Evolutionary conservation across 1,284 basidiomycete genomes (phyloP).

Genomic region (Marasmius tenuissimus): DNA sequence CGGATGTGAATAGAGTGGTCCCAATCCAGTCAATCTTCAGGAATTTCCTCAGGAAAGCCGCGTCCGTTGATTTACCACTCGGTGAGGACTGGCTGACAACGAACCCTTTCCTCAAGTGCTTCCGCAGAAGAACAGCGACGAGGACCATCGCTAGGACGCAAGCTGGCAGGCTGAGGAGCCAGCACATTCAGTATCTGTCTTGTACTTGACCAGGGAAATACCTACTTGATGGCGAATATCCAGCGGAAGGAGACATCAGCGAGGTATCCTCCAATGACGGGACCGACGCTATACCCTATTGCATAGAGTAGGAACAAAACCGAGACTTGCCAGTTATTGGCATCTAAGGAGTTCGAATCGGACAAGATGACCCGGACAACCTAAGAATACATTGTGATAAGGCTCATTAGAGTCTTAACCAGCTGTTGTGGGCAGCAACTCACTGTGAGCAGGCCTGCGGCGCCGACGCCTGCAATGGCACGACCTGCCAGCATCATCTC

Average conservation of each 20-base stretch:
- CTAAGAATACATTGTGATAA: too few relatives aligned
- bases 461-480: conserved; percentile 47
- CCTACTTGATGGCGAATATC: conserved; percentile 57
- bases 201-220: not conserved
- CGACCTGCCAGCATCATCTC: conserved; percentile 43
- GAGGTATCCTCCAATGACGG: conserved; percentile 45
- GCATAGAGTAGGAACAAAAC: conserved; percentile 43
- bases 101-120: conserved; percentile 23
- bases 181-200: not conserved
- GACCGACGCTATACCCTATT: conserved; percentile 44
- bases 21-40: conserved; percentile 47
- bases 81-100: conserved; percentile 17
- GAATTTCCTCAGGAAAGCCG: conserved; percentile 32
- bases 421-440: conserved; percentile 16
- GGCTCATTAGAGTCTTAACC: conserved; percentile 12
- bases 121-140: conserved; percentile 41
- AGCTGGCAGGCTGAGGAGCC: conserved; percentile 18
- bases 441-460: conserved; percentile 33
- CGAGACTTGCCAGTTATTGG: conserved; percentile 42
- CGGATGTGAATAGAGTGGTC: conserved; percentile 36
- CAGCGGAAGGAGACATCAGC: conserved; percentile 43
- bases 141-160: conserved; percentile 36
- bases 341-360: conserved; percentile 41
- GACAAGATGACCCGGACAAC: conserved; percentile 44
- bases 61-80: conserved; percentile 1